Base-by-base conservation (phyloP, 805 yeast genomes). In the Wickerhamiella alocasiicola region DNA sequence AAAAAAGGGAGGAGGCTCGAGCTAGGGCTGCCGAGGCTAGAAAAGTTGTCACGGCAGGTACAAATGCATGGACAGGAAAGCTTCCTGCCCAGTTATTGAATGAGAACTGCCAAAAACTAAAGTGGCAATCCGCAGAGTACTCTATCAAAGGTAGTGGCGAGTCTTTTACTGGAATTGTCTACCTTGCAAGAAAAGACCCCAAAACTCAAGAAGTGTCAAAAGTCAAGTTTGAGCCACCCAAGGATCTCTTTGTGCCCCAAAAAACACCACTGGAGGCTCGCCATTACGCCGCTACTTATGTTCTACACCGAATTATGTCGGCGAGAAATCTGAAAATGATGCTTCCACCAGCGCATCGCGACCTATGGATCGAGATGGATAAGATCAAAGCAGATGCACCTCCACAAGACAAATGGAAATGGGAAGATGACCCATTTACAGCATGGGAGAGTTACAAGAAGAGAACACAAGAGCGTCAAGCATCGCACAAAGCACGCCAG, bases 41-140 rank as follows among this genome's bases (percentile, higher is more conserved):
- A 6, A 49, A 49, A 29, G 60, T 68, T n/a, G 80, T 76, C 25
- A 44, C 56, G 0, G 70, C 81, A 0, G 77, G 80, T 12, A 71
- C 79, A 27, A 63, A 76, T 33, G 83, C 88, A 21, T 85, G 95
- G 95, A 85, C 95, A 0, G 98, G 98, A 1, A 88, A 88, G 52
- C 65, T 88, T 12, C 97, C 98, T 0, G 84, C 81, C 2, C 76
- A 91, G 0, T 60, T 88, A 13, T 67, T 88, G 4, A 83, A 83
- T 53, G 98, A 88, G 54, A 78, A 76, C 48, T 81, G 91, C 47
- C 95, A 83, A 56, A 81, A 78, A 55, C 75, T 72, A 44, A 83
- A 84, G 59, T 88, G 98, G 98, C 79, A 77, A 44, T 78, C 78
- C 49, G 93, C 83, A 3, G 76, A 71, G 17, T 82, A 83, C 49